Conservation (phyloP, 352 stramenopile species). For the Phytopythium litorale region DNA sequence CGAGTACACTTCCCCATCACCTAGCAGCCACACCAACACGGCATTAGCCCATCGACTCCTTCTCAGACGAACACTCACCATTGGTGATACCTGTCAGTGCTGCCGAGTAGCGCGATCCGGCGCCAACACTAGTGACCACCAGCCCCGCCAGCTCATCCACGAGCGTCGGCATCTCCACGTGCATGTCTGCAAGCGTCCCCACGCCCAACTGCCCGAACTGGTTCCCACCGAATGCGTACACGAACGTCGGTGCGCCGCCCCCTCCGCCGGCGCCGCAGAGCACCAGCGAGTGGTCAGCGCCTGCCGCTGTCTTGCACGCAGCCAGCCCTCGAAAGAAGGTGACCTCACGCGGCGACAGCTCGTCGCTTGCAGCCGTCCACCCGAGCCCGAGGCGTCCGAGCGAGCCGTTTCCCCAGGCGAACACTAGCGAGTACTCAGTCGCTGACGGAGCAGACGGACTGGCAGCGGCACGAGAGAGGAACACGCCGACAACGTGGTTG, state of each 20-base stretch:
- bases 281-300: constrained; percentile 65
- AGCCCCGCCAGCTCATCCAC: constrained; percentile 46
- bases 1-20: constrained; percentile 55
- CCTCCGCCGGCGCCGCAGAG: constrained; percentile 27
- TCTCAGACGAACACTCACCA: neutral
- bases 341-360: constrained; percentile 33
- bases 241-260: constrained; percentile 26
- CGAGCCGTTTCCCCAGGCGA: constrained; percentile 38
- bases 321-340: constrained; percentile 61
- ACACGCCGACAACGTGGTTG: constrained; percentile 49
- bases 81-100: constrained; percentile 32
- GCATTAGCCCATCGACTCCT: neutral
- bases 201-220: constrained; percentile 58
- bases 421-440: constrained; percentile 34
- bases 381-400: constrained; percentile 60
- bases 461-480: constrained; percentile 10
- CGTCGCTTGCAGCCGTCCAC: constrained; percentile 16
- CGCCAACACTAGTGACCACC: constrained; percentile 40
- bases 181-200: constrained; percentile 18
- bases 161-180: constrained; percentile 54
- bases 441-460: constrained; percentile 1
- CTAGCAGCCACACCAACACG: constrained; percentile 10
- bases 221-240: constrained; percentile 78
- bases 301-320: constrained; percentile 34
- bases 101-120: constrained; percentile 49